These are phyloP conservation scores for Gonapodya sp. DNA, from an alignment of 192 early-diverging fungal genomes.

Conservation along the genomic window DNA sequence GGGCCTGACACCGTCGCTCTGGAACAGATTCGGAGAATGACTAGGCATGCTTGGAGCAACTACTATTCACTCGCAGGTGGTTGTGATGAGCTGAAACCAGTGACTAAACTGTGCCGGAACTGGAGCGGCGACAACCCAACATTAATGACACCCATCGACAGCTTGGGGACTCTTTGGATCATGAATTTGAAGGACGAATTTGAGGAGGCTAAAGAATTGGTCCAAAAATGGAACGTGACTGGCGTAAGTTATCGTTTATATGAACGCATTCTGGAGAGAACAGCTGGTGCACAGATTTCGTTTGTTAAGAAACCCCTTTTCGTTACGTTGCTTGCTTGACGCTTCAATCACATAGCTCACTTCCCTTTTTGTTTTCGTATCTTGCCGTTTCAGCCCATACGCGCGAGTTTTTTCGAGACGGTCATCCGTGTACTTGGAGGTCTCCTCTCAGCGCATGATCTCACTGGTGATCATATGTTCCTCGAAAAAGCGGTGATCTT, in stretches of 20 bases:
- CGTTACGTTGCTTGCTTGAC: too few relatives aligned
- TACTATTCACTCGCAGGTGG: neutral
- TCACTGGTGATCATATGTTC: neutral
- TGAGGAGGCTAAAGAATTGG: neutral
- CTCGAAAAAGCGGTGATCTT: neutral
- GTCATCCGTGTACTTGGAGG: conserved; percentile 7
- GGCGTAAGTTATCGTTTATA: neutral
- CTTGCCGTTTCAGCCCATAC: neutral
- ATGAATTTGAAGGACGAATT: neutral
- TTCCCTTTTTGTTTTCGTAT: neutral
- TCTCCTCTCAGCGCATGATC: neutral
- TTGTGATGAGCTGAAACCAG: neutral
- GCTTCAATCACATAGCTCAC: too few relatives aligned
- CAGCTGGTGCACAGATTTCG: too few relatives aligned
- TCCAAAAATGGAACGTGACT: neutral
- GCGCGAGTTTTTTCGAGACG: neutral
- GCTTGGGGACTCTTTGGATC: neutral
- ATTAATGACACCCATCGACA: conserved; percentile 5
- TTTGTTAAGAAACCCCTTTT: too few relatives aligned
- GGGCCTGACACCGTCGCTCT: neutral
- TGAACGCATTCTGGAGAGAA: too few relatives aligned
- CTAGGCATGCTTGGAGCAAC: neutral
- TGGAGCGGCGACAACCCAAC: neutral
- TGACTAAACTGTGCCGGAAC: neutral
- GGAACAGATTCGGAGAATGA: neutral